Conservation (phyloP, 1,139 yeast species). For the Sugiyamaella paludigena region DNA sequence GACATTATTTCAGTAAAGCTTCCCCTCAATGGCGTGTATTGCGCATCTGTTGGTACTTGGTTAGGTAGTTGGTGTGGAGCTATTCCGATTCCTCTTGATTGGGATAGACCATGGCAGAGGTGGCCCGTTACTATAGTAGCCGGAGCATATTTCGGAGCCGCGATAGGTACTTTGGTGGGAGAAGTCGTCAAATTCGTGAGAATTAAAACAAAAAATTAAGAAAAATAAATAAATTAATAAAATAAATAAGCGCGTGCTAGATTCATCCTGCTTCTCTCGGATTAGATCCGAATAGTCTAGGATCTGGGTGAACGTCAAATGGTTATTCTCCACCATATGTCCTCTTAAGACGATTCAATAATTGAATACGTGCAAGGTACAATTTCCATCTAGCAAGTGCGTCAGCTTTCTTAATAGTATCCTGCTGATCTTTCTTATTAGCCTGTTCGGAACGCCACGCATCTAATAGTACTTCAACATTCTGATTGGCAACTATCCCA, state of each 20-base stretch:
- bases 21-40: constrained; percentile 35
- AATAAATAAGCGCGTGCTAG: too few relatives aligned
- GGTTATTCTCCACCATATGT: constrained; percentile 13
- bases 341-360: constrained; percentile 54
- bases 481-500: constrained; percentile 56
- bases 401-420: neutral
- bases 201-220: too few relatives aligned
- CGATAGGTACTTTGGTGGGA: constrained; percentile 49
- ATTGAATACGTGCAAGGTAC: constrained; percentile 58
- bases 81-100: constrained; percentile 88
- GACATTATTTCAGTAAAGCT: constrained; percentile 39
- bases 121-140: constrained; percentile 91
- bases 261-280: too few relatives aligned
- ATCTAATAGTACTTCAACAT: constrained; percentile 54
- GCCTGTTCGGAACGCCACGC: constrained; percentile 47
- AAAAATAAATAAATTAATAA: too few relatives aligned
- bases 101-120: constrained; percentile 97
- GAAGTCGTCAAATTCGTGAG: constrained; percentile 8
- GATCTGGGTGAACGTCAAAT: too few relatives aligned
- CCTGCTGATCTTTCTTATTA: constrained; percentile 42
- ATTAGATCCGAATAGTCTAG: too few relatives aligned
- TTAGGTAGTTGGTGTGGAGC: constrained; percentile 93
- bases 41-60: constrained; percentile 51
- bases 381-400: constrained; percentile 64
- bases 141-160: constrained; percentile 77